These are phyloP conservation scores for Berkeleyomyces rouxiae DNA, from an alignment of 2,329 filamentous ascomycete species.

Conservation along the genomic window DNA sequence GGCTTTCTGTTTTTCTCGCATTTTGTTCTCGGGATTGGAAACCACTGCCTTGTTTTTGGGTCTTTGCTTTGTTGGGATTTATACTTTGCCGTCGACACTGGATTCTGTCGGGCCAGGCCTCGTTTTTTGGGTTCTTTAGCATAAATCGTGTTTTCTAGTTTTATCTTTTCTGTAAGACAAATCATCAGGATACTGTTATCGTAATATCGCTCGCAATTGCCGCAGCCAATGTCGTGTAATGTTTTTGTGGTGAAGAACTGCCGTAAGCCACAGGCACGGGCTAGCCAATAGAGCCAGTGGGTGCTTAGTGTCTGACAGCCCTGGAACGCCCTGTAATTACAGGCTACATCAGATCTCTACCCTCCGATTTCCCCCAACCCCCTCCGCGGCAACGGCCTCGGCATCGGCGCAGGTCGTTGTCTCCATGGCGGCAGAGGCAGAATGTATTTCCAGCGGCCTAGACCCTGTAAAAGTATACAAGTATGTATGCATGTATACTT, in stretches of 20 bases:
- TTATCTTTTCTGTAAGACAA: not conserved
- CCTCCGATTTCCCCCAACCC: no score
- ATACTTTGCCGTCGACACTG: not conserved
- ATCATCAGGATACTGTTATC: not conserved
- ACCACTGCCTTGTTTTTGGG: not conserved
- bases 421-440: not conserved
- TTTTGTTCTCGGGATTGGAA: not conserved
- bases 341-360: not conserved
- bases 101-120: not conserved
- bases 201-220: no score
- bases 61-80: not conserved
- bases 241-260: not conserved
- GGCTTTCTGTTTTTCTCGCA: not conserved
- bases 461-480: not conserved
- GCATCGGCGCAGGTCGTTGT: not conserved
- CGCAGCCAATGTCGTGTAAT: not conserved
- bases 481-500: not conserved
- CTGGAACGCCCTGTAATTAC: not conserved
- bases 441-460: not conserved
- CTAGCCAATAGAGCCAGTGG: no score
- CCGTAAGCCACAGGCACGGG: no score
- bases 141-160: not conserved
- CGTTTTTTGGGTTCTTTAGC: not conserved
- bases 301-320: no score
- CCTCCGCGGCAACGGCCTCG: not conserved